phyloP scores from a whole-genome alignment of 257 asterid species.

The Anisodus acutangulus region DNA sequence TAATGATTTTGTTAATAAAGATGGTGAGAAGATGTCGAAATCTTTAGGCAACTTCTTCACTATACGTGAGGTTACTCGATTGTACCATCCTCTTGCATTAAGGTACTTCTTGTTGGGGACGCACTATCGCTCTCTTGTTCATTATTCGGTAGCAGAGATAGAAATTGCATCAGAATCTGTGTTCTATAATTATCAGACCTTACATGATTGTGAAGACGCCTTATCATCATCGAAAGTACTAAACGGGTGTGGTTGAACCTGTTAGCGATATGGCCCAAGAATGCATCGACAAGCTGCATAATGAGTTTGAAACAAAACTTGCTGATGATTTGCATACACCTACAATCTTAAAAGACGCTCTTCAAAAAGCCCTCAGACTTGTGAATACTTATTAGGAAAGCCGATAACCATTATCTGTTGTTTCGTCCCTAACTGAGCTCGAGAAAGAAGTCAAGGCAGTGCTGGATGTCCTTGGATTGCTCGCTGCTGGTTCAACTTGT shows the following conservation, averaged over 20 bases:
- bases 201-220: slow-evolving; percentile 64
- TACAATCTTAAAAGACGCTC: slow-evolving; percentile 54
- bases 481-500: slow-evolving; percentile 36
- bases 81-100: slow-evolving; percentile 82
- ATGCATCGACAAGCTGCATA: slow-evolving; percentile 58
- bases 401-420: slow-evolving; percentile 32
- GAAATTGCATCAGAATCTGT: slow-evolving; percentile 72
- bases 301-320: slow-evolving; percentile 62
- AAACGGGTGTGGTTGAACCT: neutral
- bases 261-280: slow-evolving; percentile 48
- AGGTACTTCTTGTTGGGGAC: slow-evolving; percentile 76
- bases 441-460: slow-evolving; percentile 40
- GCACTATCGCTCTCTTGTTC: slow-evolving; percentile 77
- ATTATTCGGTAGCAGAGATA: slow-evolving; percentile 63
- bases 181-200: slow-evolving; percentile 73
- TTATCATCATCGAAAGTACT: slow-evolving; percentile 21
- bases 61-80: slow-evolving; percentile 69
- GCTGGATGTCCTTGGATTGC: slow-evolving; percentile 44
- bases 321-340: slow-evolving; percentile 88
- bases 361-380: slow-evolving; percentile 62
- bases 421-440: slow-evolving; percentile 41
- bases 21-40: slow-evolving; percentile 85
- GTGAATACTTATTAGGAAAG: slow-evolving; percentile 52
- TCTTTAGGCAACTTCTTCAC: slow-evolving; percentile 79
- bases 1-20: slow-evolving; percentile 64